Conservation (phyloP, 805 yeast genomes). For the Pichia membranifaciens region DNA sequence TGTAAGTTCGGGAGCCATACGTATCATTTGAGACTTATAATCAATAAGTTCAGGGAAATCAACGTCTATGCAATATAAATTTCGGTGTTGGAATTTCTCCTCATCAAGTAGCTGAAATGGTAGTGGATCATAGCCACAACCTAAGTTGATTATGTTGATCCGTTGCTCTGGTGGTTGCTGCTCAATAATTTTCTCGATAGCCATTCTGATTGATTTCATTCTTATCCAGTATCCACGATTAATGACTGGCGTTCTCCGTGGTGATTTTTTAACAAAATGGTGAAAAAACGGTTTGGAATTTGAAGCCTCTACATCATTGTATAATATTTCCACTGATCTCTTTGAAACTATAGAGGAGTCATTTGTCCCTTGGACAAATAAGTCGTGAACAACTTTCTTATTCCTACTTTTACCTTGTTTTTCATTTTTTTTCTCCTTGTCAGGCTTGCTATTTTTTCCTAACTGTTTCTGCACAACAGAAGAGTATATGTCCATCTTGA, state of each 20-base stretch:
- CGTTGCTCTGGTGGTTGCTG: slow-evolving; percentile 18
- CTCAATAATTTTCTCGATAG: slow-evolving; percentile 42
- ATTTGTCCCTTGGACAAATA: slow-evolving; percentile 78
- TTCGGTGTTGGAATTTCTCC: slow-evolving; percentile 9
- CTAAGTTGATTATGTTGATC: slow-evolving; percentile 53
- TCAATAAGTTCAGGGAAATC: slow-evolving; percentile 68
- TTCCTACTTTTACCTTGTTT: not conserved
- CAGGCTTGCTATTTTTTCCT: not conserved
- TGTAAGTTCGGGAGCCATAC: slow-evolving; percentile 40
- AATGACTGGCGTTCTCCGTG: slow-evolving; percentile 71
- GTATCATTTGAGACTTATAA: slow-evolving; percentile 50
- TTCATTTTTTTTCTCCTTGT: not conserved
- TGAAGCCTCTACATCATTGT: slow-evolving; percentile 28
- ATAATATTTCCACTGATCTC: slow-evolving; percentile 68
- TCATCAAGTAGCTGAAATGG: slow-evolving; percentile 45
- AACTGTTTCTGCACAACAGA: not conserved
- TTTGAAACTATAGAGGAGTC: slow-evolving; percentile 80
- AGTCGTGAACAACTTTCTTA: slow-evolving; percentile 39
- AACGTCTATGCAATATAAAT: slow-evolving; percentile 54
- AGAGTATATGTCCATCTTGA: not conserved
- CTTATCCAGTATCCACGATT: slow-evolving; percentile 82
- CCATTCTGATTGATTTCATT: slow-evolving; percentile 58
- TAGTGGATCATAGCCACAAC: slow-evolving; percentile 71
- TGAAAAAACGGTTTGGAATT: slow-evolving; percentile 43
- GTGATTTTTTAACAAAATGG: slow-evolving; percentile 58